Evolutionary conservation across 768 basidiomycete genomes (phyloP), one percentile per base, ranked within the genome.

Genomic region (Sistotremastrum niveocremeum): DNA sequence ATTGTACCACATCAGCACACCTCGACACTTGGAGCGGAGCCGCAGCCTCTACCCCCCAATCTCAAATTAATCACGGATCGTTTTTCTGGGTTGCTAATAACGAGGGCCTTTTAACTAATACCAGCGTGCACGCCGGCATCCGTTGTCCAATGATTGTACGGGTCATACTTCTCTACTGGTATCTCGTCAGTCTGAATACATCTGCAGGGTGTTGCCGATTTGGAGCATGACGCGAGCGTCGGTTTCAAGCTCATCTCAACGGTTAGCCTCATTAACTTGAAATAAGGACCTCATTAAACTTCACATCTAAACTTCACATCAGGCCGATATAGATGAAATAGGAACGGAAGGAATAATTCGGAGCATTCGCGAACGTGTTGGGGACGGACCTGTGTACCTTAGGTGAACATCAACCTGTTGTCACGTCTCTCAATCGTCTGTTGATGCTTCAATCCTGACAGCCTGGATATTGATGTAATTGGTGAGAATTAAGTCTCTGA

Each of bases 121-220:
- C 74, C 37, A 73, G 83, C 50, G 76, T 93, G 30, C 90, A 93
- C 57, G 90, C 81, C 6, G 88, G 90, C 4, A 82, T 93, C 50
- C 69, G 88, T 39, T 85, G 83, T 62, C 84, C 84, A 55, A 65
- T 91, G 39, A 61, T 54, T 28, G 77, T 76, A 47, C 51, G 69
- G 61, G 35, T 41, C 34, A 62, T 62, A 49, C 39, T 51, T 42
- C 34, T 46, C 31, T 43, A 34, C 29, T 39, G 8, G 29, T 42
- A 5, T 39, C 9, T 50, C 34, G 45, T 28, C 38, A 11, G 4
- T 28, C 8, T 34, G 37, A 9, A 28, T 44, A 46, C 28, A 8
- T 43, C n/a, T 41, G 9, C 54, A 84, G 80, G 80, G 76, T 10
- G 57, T 68, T 1, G 60, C 58, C 31, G 83, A 86, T 61, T 61